Evolutionary conservation across 2,329 filamentous ascomycete genomes (phyloP).

Genomic region (Phyllachora maydis): DNA sequence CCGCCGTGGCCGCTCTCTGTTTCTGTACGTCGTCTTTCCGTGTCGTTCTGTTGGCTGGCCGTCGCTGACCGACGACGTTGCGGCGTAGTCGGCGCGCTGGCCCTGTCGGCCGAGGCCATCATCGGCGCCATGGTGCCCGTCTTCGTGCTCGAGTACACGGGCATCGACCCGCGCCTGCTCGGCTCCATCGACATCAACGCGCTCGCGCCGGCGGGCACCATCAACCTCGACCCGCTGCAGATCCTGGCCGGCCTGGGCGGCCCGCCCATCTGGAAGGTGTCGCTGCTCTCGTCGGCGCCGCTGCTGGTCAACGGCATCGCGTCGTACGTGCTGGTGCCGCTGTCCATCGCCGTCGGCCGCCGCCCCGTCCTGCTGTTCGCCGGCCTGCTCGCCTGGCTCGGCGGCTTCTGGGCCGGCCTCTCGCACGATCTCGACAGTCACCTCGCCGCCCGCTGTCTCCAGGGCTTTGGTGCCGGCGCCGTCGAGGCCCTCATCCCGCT

Average conservation of each 20-base stretch:
- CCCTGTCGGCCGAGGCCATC: constrained; percentile 9
- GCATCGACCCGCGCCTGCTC: constrained; percentile 10
- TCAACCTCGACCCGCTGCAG: constrained; percentile 9
- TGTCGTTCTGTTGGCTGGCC: too few relatives aligned
- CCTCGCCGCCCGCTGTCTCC: constrained; percentile 10
- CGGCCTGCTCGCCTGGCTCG: constrained; percentile 9
- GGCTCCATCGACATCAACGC: constrained; percentile 7
- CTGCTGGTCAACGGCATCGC: constrained; percentile 11
- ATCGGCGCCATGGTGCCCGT: constrained; percentile 12
- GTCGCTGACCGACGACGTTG: too few relatives aligned
- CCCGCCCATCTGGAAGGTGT: constrained; percentile 10
- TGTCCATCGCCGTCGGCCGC: constrained; percentile 11
- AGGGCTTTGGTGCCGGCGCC: constrained; percentile 11
- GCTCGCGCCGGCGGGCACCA: constrained; percentile 3
- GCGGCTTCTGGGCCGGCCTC: constrained; percentile 11
- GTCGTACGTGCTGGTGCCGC: constrained; percentile 11
- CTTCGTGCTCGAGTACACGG: constrained; percentile 14
- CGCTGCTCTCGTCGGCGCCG: constrained; percentile 10
- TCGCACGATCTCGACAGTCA: constrained; percentile 8
- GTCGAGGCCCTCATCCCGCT: constrained; percentile 12
- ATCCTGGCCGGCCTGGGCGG: constrained; percentile 8
- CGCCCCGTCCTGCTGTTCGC: constrained; percentile 10
- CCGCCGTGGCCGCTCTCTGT: constrained; percentile 4
- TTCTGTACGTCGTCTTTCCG: too few relatives aligned
- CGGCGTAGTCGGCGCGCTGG: constrained; percentile 10